Conservation (phyloP, 2,329 filamentous ascomycete genomes). For the Fusarium newnesense region DNA sequence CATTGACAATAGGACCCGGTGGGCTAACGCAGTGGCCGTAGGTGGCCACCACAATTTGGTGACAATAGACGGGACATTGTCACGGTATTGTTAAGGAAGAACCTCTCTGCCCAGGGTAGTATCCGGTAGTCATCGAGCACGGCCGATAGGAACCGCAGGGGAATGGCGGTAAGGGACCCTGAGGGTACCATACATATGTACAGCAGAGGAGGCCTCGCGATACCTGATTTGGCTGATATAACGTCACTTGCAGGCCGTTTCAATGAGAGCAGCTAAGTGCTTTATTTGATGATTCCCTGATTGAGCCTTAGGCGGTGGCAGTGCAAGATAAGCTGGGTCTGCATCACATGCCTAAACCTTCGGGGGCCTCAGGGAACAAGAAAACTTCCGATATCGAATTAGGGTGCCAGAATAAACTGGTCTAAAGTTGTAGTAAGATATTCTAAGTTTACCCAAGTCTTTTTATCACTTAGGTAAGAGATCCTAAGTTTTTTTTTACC, state of each 20-base stretch:
- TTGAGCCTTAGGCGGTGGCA: conserved; percentile 24
- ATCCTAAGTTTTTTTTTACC: too few relatives aligned
- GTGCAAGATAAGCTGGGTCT: conserved; percentile 9
- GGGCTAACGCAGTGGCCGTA: conserved; percentile 20
- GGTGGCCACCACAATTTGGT: not conserved
- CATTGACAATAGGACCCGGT: conserved; percentile 18
- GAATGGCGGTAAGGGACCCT: conserved; percentile 37
- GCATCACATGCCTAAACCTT: conserved; percentile 19
- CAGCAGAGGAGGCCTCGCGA: conserved; percentile 14
- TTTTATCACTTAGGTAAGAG: too few relatives aligned
- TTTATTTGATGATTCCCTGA: conserved; percentile 6
- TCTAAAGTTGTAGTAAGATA: too few relatives aligned
- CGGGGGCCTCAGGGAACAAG: too few relatives aligned
- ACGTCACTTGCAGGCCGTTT: conserved; percentile 22
- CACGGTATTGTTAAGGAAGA: conserved; percentile 22
- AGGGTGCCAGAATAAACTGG: too few relatives aligned
- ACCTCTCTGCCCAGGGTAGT: conserved; percentile 9
- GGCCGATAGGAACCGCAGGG: conserved; percentile 31
- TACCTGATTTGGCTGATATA: conserved; percentile 21
- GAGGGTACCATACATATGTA: not conserved
- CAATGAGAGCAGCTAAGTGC: conserved; percentile 1
- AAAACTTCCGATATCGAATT: too few relatives aligned
- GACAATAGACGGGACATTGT: conserved; percentile 9
- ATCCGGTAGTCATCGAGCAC: conserved; percentile 27
- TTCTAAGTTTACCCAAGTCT: too few relatives aligned